A percentile compares a stretch with the other conserved stretches of the same genome.
These are phyloP conservation scores for Clonostachys rosea DNA, from an alignment of 2,329 filamentous ascomycete species.

Conservation along the genomic window DNA sequence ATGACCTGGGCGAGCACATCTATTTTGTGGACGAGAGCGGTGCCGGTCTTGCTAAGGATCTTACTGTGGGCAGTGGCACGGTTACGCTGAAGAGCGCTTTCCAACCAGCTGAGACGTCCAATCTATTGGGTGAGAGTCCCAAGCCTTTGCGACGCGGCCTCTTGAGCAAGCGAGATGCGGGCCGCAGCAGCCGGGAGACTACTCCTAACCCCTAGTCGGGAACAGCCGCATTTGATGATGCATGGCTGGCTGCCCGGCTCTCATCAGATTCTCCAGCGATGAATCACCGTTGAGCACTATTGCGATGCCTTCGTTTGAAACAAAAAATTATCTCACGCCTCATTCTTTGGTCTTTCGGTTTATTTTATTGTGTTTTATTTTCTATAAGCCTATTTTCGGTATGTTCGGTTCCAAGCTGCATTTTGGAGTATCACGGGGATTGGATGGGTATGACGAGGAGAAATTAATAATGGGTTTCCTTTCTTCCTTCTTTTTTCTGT, in stretches of 20 bases:
- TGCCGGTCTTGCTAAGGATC: conserved; percentile 62
- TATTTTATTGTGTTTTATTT: too few relatives aligned
- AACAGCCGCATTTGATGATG: background rate
- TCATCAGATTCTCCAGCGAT: too few relatives aligned
- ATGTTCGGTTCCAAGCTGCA: too few relatives aligned
- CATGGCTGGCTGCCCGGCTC: background rate
- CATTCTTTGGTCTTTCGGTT: too few relatives aligned
- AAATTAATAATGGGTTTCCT: too few relatives aligned
- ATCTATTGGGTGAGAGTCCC: conserved; percentile 37
- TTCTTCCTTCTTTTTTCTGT: too few relatives aligned
- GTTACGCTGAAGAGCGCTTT: conserved; percentile 76
- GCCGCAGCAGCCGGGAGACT: conserved; percentile 28
- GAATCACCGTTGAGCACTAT: too few relatives aligned
- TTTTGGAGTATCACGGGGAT: too few relatives aligned
- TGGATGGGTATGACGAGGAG: too few relatives aligned
- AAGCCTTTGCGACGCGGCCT: conserved; percentile 46
- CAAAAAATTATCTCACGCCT: too few relatives aligned
- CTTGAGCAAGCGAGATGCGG: conserved; percentile 43
- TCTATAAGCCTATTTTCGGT: too few relatives aligned
- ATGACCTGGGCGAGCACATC: conserved; percentile 77
- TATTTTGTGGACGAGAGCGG: conserved; percentile 88
- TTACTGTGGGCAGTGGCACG: conserved; percentile 68
- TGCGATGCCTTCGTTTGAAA: too few relatives aligned
- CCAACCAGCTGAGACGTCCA: conserved; percentile 38
- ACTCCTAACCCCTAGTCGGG: conserved; percentile 24